Evolutionary conservation across 2,329 filamentous ascomycete genomes (phyloP), one percentile per base, ranked within the genome.

Genomic region (Aspergillus niger): DNA sequence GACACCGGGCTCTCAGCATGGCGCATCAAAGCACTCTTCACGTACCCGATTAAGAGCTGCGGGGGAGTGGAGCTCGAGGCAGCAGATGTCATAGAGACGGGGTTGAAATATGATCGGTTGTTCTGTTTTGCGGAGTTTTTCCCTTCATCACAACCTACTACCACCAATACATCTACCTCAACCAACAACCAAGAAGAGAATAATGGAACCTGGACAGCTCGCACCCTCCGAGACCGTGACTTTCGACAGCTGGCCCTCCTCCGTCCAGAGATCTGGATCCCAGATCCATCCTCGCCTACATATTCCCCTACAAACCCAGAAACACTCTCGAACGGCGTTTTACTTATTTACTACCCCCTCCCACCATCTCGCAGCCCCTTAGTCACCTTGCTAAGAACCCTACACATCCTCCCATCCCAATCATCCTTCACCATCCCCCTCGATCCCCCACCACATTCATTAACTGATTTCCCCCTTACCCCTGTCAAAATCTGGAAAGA

Each of bases 21-120:
- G 76, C 76, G 75, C 38, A 78, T 89, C 51, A 88, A 91, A 74
- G 90, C 89, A 58, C 80, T 96, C 55, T 89, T 88, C 78, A 84
- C 92, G 61, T 94, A 95, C 74, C 92, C 93, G 0, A 79, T 97
- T 74, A 94, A 96, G 78, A 91, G 90, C 59, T 96, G 92, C 74
- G 81, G 80, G 58, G 90, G 89, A 28, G 86, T 96, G 57, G 91
- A 95, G 76, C 76, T 97, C 50, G 78, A 84, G 55, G 79, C 82
- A 62, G 85, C 85, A 61, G 83, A 85, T 57, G 82, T 95, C 15
- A 77, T 91, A 49, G 79, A 85, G 5, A 86, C 85, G 2, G 92
- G 92, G 2, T 81, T 96, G 59, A 85, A 89, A 72, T 90, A 89
- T 74, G 92, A 97, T 76, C 86, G 92, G 5, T 85, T 94, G 67